phyloP scores from a whole-genome alignment of 1,284 basidiomycete genomes.

The Ustilago crameri region DNA sequence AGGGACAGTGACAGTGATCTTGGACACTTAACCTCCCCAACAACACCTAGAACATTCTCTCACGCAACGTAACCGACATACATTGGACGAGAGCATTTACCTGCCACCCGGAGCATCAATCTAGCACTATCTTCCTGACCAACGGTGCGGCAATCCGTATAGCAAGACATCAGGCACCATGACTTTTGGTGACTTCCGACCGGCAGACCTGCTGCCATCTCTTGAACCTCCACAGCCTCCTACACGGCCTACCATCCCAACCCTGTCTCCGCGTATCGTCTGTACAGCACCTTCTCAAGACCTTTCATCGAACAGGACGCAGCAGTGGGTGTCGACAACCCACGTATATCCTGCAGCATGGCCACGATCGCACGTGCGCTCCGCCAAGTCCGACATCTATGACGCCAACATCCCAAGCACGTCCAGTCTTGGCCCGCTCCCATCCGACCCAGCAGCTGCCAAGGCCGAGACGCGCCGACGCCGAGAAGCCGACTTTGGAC shows the following conservation, averaged over 20 bases:
- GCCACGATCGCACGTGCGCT: conserved; percentile 71
- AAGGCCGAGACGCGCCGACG: conserved; percentile 43
- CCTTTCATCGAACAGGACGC: conserved; percentile 42
- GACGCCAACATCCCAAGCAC: conserved; percentile 29
- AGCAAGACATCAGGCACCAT: conserved; percentile 7
- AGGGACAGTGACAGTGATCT: background rate
- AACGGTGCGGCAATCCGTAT: too few species aligned
- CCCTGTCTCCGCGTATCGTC: conserved; percentile 23
- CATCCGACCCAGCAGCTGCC: conserved; percentile 26
- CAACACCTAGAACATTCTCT: too few species aligned
- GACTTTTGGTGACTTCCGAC: conserved; percentile 19
- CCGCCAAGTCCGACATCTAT: conserved; percentile 42
- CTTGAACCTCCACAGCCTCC: conserved; percentile 19
- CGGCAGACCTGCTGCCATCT: conserved; percentile 37
- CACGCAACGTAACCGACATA: too few species aligned
- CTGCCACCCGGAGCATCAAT: too few species aligned
- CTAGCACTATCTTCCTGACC: too few species aligned
- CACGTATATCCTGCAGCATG: conserved; percentile 80
- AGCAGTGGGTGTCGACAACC: conserved; percentile 72
- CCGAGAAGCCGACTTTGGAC: conserved; percentile 40
- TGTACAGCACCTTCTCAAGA: conserved; percentile 40
- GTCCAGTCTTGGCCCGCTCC: conserved; percentile 22
- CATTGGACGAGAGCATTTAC: too few species aligned
- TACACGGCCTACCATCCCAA: conserved; percentile 14
- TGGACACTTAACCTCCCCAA: too few species aligned